Evolutionary conservation across 441 rosid genomes (phyloP), one percentile per base, ranked within the genome.

Genomic region (Erysimum cheiri): DNA sequence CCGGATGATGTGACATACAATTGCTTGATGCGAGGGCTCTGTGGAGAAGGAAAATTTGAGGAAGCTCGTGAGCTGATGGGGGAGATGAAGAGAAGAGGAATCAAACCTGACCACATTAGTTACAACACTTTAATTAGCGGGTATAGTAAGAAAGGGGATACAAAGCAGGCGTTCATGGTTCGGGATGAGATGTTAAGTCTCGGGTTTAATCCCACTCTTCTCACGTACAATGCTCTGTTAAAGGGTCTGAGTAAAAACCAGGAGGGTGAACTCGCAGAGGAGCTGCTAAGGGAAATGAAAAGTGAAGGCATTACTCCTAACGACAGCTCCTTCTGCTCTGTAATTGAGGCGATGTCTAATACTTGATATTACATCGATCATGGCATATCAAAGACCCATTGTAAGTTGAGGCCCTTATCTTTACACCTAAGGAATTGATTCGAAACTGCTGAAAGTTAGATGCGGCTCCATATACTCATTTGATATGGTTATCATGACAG

Each of bases 1-100:
- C 97, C 96, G 3, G 97, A 94, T 77, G 98, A 94, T 40, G 92
- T 90, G 77, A 94, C 98, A 1, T 92, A 81, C 73, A 92, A 94
- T 74, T 87, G 96, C 57, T 79, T 92, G 61, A 90, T 94, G 97
- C 83, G 83, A 48, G 98, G 98, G 32, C 87, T 41, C 19, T 94
- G 96, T 76, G 82, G 76, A 79, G 84, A 84, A 78, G 97, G 94
- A 1, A 94, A 84, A 68, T 90, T 94, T 1, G 89, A 90, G 71
- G 86, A 86, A 84, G 98, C 98, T 71, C 88, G 96, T 59, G 85
- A 81, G 74, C 83, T 92, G 64, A 85, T 94, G 41, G 85, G 80
- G 15, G 88, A 82, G 78, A 94, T 88, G 97, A 87, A 90, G 82
- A 80, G 73, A 62, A 78, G 90, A 75, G 98, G 96, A 53, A 86